Evolutionary conservation across 768 basidiomycete genomes (phyloP), one percentile per base, ranked within the genome.

Genomic region (Mycena leptocephala): DNA sequence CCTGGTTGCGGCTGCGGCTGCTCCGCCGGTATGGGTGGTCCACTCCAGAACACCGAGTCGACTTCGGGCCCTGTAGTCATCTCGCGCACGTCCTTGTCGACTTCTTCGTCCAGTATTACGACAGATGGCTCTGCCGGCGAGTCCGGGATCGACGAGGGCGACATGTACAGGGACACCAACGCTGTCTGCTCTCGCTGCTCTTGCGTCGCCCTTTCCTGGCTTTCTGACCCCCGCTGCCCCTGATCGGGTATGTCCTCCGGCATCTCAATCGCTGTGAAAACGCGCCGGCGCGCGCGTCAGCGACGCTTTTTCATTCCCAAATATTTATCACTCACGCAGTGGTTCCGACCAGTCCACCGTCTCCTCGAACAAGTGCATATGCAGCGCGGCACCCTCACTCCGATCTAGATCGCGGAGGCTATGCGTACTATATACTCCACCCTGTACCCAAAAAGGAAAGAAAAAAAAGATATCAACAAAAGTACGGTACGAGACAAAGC

Each of bases 261-360:
- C 71, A 94, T 88, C 79, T 94, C 93, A 74, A 95, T 84, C 46
- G 86, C 95, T 95, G 81, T 77, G 39, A 71, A 70, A 75, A 61
- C 20, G 59, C 48, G 39, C 24, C 33, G n/a, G n/a, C n/a, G n/a
- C n/a, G 2, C 39, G 22, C 32, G 32, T 9, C 20, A n/a, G 41
- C 7, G 41, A 33, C 26, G 3, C 68, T 6, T 18, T 32, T 56
- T 16, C 64, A 72, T 30, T 24, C 9, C 62, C 24, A 26, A 32
- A n/a, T 43, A 62, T 46, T 56, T 62, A 76, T 76, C 83, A 87
- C 95, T 92, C 89, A 97, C 96, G 87, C 80, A 90, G 84, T 73
- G 95, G 95, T 81, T 97, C 96, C 81, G 87, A 88, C 95, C 95
- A 97, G 87, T 97, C 96, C 79, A 96, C 88, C 72, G 92, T 89